Conservation (phyloP, 2,329 filamentous ascomycete genomes). For the Didymella lethalis region DNA sequence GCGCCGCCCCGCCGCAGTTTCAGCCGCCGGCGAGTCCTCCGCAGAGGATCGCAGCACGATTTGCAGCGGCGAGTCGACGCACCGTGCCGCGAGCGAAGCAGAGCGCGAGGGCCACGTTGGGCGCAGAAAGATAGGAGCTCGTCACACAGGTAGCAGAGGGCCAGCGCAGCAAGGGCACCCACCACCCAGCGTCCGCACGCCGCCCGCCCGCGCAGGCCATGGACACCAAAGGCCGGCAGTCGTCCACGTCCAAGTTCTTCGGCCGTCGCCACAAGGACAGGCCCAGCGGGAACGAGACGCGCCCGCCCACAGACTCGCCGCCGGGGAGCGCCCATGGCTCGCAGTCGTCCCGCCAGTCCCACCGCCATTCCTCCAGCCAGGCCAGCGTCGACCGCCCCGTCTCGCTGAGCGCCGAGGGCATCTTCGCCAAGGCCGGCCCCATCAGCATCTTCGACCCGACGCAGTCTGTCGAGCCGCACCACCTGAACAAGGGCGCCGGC, state of each 20-base stretch:
- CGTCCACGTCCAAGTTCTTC: constrained; percentile 84
- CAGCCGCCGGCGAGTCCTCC: constrained; percentile 2
- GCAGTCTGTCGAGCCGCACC: constrained; percentile 80
- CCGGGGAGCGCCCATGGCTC: constrained; percentile 69
- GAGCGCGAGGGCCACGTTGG: not conserved
- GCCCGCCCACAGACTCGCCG: constrained; percentile 66
- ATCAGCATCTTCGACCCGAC: constrained; percentile 82
- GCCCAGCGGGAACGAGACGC: constrained; percentile 25
- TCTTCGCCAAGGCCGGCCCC: constrained; percentile 80
- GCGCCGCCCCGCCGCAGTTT: constrained; percentile 12
- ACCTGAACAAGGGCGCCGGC: constrained; percentile 76
- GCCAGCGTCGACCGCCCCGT: constrained; percentile 74
- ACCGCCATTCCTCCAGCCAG: constrained; percentile 28
- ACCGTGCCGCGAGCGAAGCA: not conserved
- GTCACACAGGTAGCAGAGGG: not conserved
- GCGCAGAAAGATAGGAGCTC: not conserved
- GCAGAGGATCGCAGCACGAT: not conserved
- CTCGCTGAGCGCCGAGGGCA: constrained; percentile 67
- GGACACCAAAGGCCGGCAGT: constrained; percentile 82
- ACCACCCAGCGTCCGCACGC: not conserved
- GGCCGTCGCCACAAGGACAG: constrained; percentile 83
- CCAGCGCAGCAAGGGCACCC: no score
- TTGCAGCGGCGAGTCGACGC: not conserved
- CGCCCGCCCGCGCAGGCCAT: constrained; percentile 42
- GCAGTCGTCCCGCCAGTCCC: constrained; percentile 54